Evolutionary conservation across 1,284 basidiomycete species (phyloP), one percentile per base, ranked within the genome.

Genomic region (Apiotrichum laibachii): DNA sequence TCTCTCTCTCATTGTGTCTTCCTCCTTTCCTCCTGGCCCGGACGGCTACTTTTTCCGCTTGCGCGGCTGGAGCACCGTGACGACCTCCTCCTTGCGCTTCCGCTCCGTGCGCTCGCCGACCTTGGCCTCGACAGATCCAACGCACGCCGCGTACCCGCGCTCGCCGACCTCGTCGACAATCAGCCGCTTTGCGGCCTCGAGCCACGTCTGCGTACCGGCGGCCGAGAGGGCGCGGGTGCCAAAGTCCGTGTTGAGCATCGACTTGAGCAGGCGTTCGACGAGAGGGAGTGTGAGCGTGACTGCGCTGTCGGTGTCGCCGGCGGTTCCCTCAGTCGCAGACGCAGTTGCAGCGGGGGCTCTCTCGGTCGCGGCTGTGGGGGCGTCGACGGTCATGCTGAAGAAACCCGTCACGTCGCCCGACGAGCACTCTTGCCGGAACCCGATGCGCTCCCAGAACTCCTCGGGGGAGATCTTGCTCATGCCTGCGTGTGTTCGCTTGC

Each of bases 381-480:
- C 40, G n/a, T 33, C 37, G 21, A 45, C 53, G 9, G 45, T 19
- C 5, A 55, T 74, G 18, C 85, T 83, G 74, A 96, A 95, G 80
- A 97, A 97, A 0, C 89, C 92, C 1, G 91, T 94, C 15, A 94
- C 83, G 5, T 89, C 88, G 3, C 81, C 92, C 82, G 63, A 86
- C 47, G 88, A 84, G 72, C 93, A 96, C 75, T 97, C 93, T 72
- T 96, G 93, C 37, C 93, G 83, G 78, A 90, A 94, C 31, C 88
- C 91, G 88, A 97, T 92, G 16, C 91, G 83, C 76, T 93, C 91
- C 90, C 92, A 95, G 77, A 93, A 97, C 72, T 95, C 92, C 52
- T 87, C 87, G 34, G 84, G 71, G 0, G 64, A 55, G 5, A 78
- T 61, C 31, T 59, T 65, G 13, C 65, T 61, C n/a, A 79, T 80